Percentiles rank a stretch among this genome's conserved stretches.
These are phyloP conservation scores for Aspergillus coremiiformis DNA, from an alignment of 495 filamentous ascomycete genomes.

Conservation along the genomic window DNA sequence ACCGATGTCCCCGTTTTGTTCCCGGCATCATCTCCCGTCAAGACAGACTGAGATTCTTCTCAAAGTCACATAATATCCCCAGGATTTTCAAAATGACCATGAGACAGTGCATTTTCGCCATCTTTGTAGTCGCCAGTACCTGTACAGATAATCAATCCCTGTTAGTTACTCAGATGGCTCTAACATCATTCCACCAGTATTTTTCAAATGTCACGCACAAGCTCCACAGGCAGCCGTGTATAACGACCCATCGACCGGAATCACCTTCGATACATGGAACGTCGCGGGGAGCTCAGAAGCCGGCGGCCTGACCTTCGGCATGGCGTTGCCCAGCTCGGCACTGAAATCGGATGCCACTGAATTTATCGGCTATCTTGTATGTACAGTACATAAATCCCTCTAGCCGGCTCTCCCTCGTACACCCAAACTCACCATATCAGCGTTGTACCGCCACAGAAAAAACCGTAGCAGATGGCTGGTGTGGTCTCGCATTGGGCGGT, in stretches of 20 bases:
- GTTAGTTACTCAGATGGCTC: neutral
- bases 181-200: neutral
- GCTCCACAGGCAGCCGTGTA: neutral
- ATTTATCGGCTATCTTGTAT: slow-evolving; percentile 48
- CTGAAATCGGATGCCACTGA: slow-evolving; percentile 45
- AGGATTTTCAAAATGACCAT: neutral
- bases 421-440: neutral
- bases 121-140: neutral
- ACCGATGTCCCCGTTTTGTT: neutral
- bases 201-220: neutral
- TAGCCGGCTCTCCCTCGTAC: neutral
- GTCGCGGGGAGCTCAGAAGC: neutral
- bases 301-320: slow-evolving; percentile 45
- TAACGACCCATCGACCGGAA: neutral
- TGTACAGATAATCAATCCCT: neutral
- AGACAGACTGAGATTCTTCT: too few species aligned
- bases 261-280: slow-evolving; percentile 4
- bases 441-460: slow-evolving; percentile 15
- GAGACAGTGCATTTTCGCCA: neutral
- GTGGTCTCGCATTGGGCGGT: slow-evolving; percentile 49
- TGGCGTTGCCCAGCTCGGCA: slow-evolving; percentile 47
- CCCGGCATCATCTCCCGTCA: neutral
- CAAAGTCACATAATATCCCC: neutral
- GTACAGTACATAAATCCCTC: too few species aligned
- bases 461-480: slow-evolving; percentile 42